These are phyloP conservation scores for Lactarius hatsudake DNA, from an alignment of 768 basidiomycete species.

Conservation along the genomic window DNA sequence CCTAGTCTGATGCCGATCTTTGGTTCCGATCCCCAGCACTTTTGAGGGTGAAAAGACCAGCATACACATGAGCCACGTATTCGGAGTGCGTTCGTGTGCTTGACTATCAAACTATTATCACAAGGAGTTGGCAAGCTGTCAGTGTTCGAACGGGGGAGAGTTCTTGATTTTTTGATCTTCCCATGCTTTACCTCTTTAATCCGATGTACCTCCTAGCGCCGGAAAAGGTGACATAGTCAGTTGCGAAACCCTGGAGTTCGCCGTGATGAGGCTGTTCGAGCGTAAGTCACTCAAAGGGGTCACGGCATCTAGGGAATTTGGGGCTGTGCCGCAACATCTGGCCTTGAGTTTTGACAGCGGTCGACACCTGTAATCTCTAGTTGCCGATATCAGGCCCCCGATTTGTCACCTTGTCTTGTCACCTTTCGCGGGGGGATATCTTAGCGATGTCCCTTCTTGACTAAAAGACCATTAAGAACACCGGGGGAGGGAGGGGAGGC, in stretches of 20 bases:
- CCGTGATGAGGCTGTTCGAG: not conserved
- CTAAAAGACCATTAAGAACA: not conserved
- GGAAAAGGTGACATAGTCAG: not conserved
- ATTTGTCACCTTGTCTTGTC: not conserved
- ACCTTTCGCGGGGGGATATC: not conserved
- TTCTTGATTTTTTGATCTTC: not conserved
- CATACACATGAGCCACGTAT: not conserved
- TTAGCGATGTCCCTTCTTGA: not conserved
- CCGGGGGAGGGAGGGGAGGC: not conserved
- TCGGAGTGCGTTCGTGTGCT: not conserved
- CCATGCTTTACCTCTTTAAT: not conserved
- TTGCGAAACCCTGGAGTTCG: not conserved
- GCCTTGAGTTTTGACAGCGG: not conserved
- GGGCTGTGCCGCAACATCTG: not conserved
- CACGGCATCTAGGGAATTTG: not conserved
- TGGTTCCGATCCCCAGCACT: no score
- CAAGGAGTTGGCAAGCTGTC: not conserved
- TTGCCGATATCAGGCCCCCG: not conserved
- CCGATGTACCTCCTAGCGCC: not conserved
- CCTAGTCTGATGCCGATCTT: not conserved
- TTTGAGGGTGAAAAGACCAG: no score
- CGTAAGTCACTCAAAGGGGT: not conserved
- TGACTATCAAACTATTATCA: not conserved
- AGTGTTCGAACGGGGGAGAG: not conserved
- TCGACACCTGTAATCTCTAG: not conserved